Evolutionary conservation across 805 yeast species (phyloP).

Genomic region (Pichia nanzhaoensis): DNA sequence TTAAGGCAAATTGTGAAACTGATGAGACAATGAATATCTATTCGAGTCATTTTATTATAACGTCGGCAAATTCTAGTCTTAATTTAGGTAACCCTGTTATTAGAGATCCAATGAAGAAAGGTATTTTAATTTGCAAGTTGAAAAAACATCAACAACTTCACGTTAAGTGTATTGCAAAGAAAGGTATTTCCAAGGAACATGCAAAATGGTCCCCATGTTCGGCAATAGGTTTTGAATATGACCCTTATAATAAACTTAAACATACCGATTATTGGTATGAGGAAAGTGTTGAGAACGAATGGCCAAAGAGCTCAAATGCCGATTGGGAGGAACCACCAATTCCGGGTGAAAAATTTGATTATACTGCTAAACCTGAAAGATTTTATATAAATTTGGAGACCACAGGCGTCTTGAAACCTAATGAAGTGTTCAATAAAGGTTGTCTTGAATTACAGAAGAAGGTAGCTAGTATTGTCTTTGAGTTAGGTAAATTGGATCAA

Average conservation of each 20-base stretch:
- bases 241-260: constrained; percentile 96
- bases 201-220: constrained; percentile 98
- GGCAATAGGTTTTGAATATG: constrained; percentile 94
- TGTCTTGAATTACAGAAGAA: constrained; percentile 82
- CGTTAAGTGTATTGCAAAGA: constrained; percentile 89
- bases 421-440: constrained; percentile 82
- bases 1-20: constrained; percentile 79
- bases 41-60: constrained; percentile 65
- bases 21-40: constrained; percentile 87
- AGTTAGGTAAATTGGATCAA: constrained; percentile 44
- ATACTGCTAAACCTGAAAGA: constrained; percentile 69
- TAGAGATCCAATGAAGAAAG: constrained; percentile 66
- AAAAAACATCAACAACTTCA: constrained; percentile 88
- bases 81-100: constrained; percentile 80
- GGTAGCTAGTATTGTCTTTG: constrained; percentile 78
- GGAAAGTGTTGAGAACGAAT: constrained; percentile 77
- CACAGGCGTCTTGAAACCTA: constrained; percentile 81
- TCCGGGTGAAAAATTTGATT: constrained; percentile 81
- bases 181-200: constrained; percentile 95
- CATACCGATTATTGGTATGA: constrained; percentile 98
- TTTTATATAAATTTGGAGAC: constrained; percentile 91
- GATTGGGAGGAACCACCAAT: constrained; percentile 96
- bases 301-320: constrained; percentile 87
- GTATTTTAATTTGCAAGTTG: constrained; percentile 86
- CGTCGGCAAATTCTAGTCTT: constrained; percentile 24